These are phyloP conservation scores for Trametes punicea DNA, from an alignment of 768 basidiomycete genomes.

Conservation along the genomic window DNA sequence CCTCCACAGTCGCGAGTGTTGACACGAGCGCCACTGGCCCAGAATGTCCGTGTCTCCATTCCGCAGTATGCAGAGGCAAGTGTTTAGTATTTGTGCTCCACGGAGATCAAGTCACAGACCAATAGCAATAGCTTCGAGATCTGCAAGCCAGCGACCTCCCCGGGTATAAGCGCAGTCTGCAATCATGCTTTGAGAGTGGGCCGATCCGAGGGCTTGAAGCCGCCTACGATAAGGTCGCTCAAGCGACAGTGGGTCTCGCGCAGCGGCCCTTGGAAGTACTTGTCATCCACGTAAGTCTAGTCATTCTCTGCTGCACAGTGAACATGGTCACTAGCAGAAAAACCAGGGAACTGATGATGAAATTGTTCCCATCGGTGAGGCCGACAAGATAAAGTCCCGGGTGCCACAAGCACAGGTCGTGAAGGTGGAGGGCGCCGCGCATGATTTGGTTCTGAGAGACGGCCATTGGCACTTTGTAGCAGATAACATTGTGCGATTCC, in stretches of 20 bases:
- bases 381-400: conserved; percentile 43
- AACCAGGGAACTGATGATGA: conserved; percentile 56
- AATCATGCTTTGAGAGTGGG: conserved; percentile 42
- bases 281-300: conserved; percentile 18
- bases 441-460: conserved; percentile 36
- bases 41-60: conserved; percentile 2
- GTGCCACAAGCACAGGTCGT: conserved; percentile 46
- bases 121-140: conserved; percentile 50
- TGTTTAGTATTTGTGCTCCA: not conserved
- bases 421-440: conserved; percentile 48
- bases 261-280: conserved; percentile 14
- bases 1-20: not conserved
- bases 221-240: conserved; percentile 23
- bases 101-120: too few relatives aligned
- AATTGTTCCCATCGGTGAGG: conserved; percentile 53
- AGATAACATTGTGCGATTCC: conserved; percentile 16
- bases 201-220: conserved; percentile 26
- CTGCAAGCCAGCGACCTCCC: conserved; percentile 70
- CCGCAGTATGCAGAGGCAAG: conserved; percentile 11
- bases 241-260: not conserved
- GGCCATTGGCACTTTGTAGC: conserved; percentile 22
- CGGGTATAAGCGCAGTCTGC: conserved; percentile 66
- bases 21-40: not conserved
- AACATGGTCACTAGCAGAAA: not conserved
- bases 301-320: not conserved